A percentile compares a stretch with the other conserved stretches of the same genome.
These are phyloP conservation scores for Ilex asprella DNA, from an alignment of 257 asterid species.

Conservation along the genomic window DNA sequence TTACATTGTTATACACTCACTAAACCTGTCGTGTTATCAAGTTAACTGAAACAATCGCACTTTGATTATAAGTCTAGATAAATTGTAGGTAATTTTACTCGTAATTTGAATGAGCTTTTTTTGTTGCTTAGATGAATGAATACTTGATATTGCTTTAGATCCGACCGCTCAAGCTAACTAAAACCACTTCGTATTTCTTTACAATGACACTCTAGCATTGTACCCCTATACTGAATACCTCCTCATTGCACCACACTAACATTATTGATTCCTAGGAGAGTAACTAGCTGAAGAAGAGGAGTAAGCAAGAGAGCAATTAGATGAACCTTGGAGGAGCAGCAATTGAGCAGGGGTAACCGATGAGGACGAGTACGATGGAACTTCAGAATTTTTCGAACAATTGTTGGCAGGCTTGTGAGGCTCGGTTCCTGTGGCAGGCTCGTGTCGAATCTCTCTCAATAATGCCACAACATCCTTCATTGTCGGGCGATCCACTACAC, in stretches of 20 bases:
- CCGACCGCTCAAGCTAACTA: conserved; percentile 7
- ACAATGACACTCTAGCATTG: conserved; percentile 16
- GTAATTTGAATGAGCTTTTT: too few relatives aligned
- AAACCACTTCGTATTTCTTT: conserved; percentile 1
- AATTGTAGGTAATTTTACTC: too few relatives aligned
- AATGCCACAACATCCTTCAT: conserved; percentile 82
- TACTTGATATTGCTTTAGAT: too few relatives aligned
- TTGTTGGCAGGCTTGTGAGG: conserved; percentile 34
- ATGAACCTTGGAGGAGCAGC: conserved; percentile 52
- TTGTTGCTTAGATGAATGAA: too few relatives aligned
- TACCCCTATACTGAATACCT: conserved; percentile 10
- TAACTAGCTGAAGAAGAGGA: conserved; percentile 54
- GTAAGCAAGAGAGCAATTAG: conserved; percentile 52
- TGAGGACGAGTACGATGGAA: conserved; percentile 32
- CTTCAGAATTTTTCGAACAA: conserved; percentile 19
- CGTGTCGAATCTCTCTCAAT: conserved; percentile 62
- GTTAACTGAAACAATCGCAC: too few relatives aligned
- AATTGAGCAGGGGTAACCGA: conserved; percentile 49
- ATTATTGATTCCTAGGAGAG: conserved; percentile 25
- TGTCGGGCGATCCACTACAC: conserved; percentile 64
- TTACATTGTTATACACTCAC: too few relatives aligned
- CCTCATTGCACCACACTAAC: neutral
- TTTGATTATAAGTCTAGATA: too few relatives aligned
- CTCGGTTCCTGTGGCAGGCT: conserved; percentile 28
- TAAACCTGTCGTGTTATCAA: too few relatives aligned